Percentiles rank a stretch among this genome's conserved stretches.
Conservation (phyloP, 495 filamentous ascomycete species). For the Parmelia sp. region DNA sequence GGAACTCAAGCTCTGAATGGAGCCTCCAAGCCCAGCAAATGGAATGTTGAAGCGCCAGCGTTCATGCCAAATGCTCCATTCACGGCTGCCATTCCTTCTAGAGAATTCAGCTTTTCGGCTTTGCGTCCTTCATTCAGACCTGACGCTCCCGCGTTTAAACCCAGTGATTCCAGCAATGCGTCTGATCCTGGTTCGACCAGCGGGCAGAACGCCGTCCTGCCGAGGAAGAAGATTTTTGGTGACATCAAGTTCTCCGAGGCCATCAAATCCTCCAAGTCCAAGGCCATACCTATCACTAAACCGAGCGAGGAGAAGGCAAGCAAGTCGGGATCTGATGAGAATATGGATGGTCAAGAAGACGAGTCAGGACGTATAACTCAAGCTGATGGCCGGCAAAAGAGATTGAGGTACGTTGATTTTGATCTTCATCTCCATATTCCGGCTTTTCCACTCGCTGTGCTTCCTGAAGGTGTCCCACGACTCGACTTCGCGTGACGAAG, state of each 20-base stretch:
- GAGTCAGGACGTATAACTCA: conserved; percentile 44
- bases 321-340: conserved; percentile 36
- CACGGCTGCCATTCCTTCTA: conserved; percentile 29
- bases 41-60: conserved; percentile 59
- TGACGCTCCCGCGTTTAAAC: conserved; percentile 74
- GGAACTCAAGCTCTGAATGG: background rate
- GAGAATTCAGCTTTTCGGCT: conserved; percentile 69
- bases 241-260: conserved; percentile 61
- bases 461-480: background rate
- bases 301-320: conserved; percentile 44
- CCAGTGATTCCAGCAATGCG: conserved; percentile 30
- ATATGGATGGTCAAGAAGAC: conserved; percentile 42
- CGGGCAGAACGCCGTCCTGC: conserved; percentile 10
- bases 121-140: conserved; percentile 67
- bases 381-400: conserved; percentile 60
- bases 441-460: background rate
- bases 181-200: conserved; percentile 4
- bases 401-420: conserved; percentile 40
- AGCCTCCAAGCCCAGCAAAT: conserved; percentile 12
- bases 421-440: background rate
- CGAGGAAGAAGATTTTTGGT: conserved; percentile 61
- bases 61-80: conserved; percentile 57
- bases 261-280: conserved; percentile 60
- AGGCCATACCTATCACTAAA: conserved; percentile 72
- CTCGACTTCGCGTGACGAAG: background rate